Base-by-base conservation (phyloP, 192 early-diverging fungal genomes). In the Umbelopsis vinacea region DNA sequence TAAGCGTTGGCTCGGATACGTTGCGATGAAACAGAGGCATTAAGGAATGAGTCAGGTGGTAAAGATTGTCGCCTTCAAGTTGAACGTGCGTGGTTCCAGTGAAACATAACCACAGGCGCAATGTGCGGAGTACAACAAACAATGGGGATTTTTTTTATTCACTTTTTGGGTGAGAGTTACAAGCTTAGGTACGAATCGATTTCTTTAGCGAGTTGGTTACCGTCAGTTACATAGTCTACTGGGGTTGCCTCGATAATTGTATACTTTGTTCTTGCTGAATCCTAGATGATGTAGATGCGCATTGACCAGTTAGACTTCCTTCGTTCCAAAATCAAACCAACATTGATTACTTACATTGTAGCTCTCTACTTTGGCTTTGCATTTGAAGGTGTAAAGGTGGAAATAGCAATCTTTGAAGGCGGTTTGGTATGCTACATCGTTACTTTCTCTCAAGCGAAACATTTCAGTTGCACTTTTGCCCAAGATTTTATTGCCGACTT, bases 351-450 rank as follows among this genome's bases (percentile, higher is more conserved):
- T 75, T 81, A 88, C 94, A 69, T 95, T 90, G 72, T 88, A 99
- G 26, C 74, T 88, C 71, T 99, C 95, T 26, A 80, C 81, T 81
- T 94, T 96, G 23, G 91, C 95, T 55, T 89, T 80, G 76, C 92
- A 85, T 45, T 91, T 87, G 79, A 99, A 90, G 24, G 73, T 82
- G 73, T 88, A 93, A 71, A 86, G 71, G 69, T 88, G 88, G 83
- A 95, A 94, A 37, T 81, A 81, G 21, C 89, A 85, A 1, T 88
- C 80, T 2, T 79, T 81, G 72, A 89, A 93, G 8, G 79, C 77
- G 0, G 74, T 75, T 46, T 82, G 74, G 52, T 45, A 69, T 1
- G 35, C 72, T 35, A 29, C 24, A 14, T 47, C 21, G 37, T 81
- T 33, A 23, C 19, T 69, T n/a, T 74, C 84, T 79, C 87, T 85